These are phyloP conservation scores for Auriscalpium orientale DNA, from an alignment of 768 basidiomycete genomes.

Conservation along the genomic window DNA sequence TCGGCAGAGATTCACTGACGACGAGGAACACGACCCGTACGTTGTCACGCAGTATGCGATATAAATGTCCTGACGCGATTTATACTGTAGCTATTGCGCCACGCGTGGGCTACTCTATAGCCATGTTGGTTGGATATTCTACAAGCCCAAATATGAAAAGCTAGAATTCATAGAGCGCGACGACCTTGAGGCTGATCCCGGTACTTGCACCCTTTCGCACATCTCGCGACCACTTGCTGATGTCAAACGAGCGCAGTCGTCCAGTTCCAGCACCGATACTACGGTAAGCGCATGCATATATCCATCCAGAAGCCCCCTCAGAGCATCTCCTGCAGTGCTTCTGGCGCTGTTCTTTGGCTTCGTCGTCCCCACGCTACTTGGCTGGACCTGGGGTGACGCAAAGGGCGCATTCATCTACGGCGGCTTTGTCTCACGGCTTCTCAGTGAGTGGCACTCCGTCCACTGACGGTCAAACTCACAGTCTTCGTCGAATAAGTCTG, in stretches of 20 bases:
- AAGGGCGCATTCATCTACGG: conserved; percentile 68
- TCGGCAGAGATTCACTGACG: conserved; percentile 57
- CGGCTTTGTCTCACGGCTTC: conserved; percentile 53
- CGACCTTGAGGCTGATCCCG: conserved; percentile 63
- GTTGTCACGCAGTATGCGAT: not conserved
- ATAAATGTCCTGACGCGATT: not conserved
- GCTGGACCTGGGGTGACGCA: conserved; percentile 51
- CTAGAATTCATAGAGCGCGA: conserved; percentile 57
- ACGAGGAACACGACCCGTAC: conserved; percentile 60
- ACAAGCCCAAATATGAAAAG: conserved; percentile 57
- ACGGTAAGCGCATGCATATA: conserved; percentile 32
- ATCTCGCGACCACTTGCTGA: not conserved
- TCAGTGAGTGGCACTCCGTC: conserved; percentile 34
- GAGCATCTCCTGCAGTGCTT: conserved; percentile 34
- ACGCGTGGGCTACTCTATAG: conserved; percentile 67
- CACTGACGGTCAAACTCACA: not conserved
- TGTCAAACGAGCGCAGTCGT: conserved; percentile 39
- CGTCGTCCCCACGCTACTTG: conserved; percentile 47
- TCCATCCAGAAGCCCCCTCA: not conserved
- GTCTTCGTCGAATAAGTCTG: conserved; percentile 35
- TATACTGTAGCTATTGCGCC: conserved; percentile 51
- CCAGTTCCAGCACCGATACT: conserved; percentile 62
- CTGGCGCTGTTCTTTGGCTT: conserved; percentile 56
- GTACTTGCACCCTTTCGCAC: conserved; percentile 19
- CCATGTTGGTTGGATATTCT: conserved; percentile 85